phyloP scores from a whole-genome alignment of 176 grass and related monocot genomes.

The Carex cristatella region DNA sequence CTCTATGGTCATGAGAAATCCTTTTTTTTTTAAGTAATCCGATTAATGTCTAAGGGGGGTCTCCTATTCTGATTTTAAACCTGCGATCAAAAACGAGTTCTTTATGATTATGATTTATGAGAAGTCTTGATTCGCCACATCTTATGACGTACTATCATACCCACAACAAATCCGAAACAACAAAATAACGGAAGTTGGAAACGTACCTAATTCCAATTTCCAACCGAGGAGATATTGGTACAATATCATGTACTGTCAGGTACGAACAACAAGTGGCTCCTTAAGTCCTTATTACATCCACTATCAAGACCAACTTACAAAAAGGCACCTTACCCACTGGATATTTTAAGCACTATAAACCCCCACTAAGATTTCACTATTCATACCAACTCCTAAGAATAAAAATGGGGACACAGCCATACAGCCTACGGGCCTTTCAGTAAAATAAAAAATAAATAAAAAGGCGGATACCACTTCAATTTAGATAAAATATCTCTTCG shows the following conservation, averaged over 20 bases:
- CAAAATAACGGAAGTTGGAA: not conserved
- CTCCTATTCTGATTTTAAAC: too few relatives aligned
- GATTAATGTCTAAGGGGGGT: too few relatives aligned
- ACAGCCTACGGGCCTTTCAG: too few relatives aligned
- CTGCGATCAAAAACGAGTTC: too few relatives aligned
- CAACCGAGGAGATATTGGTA: not conserved
- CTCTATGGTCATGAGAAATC: too few relatives aligned
- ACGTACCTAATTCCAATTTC: not conserved
- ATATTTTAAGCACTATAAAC: not conserved
- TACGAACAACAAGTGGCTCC: constrained; percentile 14
- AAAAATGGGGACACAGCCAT: not conserved
- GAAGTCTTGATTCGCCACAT: not conserved
- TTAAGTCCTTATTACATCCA: not conserved
- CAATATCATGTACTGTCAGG: constrained; percentile 15
- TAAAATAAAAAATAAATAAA: too few relatives aligned
- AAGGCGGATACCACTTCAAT: not conserved
- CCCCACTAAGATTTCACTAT: constrained; percentile 9
- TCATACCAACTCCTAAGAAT: constrained; percentile 7
- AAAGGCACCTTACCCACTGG: constrained; percentile 7
- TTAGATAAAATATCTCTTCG: not conserved
- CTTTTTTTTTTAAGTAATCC: too few relatives aligned
- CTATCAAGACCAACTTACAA: not conserved
- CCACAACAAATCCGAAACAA: not conserved
- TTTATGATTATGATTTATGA: not conserved
- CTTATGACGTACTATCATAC: not conserved